These are phyloP conservation scores for Cercophora newfieldiana DNA, from an alignment of 495 filamentous ascomycete species.

Conservation along the genomic window DNA sequence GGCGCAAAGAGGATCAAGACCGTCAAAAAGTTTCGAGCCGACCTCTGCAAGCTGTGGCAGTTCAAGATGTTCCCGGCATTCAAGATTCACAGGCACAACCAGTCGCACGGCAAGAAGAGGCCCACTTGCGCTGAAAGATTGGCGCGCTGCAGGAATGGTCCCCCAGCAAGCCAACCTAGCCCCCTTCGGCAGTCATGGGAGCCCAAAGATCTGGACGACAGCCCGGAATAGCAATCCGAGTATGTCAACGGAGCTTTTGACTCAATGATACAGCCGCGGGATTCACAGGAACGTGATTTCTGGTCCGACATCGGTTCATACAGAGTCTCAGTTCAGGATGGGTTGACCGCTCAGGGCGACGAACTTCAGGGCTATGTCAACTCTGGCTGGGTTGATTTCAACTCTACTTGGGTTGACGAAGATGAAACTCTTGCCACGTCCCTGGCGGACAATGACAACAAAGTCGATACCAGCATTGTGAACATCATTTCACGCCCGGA, in stretches of 20 bases:
- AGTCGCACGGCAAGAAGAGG: neutral
- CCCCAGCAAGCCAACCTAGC: neutral
- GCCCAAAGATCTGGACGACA: neutral
- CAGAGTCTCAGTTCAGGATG: no score
- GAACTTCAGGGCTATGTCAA: no score
- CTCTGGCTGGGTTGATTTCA: no score
- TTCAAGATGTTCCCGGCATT: neutral
- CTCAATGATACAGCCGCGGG: neutral
- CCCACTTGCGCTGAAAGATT: neutral
- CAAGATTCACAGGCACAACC: neutral
- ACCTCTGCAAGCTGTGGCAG: neutral
- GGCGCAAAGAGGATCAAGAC: neutral
- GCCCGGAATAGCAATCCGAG: neutral
- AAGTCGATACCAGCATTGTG: no score
- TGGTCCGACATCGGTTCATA: no score
- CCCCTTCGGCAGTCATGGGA: neutral
- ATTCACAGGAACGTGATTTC: no score
- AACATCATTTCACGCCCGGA: no score
- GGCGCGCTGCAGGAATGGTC: neutral
- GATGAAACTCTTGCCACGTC: no score
- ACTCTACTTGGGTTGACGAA: no score
- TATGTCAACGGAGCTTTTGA: neutral
- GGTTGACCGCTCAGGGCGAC: no score
- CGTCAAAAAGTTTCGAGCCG: neutral
- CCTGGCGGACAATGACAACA: no score